Evolutionary conservation across 2,329 filamentous ascomycete genomes (phyloP).

Genomic region (Calonectria multiphialidica): DNA sequence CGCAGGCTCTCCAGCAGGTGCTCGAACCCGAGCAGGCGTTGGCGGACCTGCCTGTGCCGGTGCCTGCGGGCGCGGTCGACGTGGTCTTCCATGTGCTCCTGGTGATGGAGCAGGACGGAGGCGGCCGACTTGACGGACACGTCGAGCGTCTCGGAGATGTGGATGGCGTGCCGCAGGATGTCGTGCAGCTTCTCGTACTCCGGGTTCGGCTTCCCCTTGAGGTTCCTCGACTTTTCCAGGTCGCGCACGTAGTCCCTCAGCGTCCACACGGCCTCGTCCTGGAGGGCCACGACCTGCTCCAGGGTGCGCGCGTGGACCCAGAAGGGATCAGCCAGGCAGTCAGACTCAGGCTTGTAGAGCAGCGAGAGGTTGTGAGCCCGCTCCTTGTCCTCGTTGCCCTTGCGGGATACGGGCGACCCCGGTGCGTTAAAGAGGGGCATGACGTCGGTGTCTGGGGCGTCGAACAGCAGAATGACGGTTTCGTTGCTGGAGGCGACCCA

Average conservation of each 20-base stretch:
- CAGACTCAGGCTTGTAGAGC: background rate
- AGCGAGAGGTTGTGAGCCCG: background rate
- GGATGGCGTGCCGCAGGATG: slow-evolving; percentile 57
- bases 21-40: slow-evolving; percentile 48
- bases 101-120: slow-evolving; percentile 49
- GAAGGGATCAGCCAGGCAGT: background rate
- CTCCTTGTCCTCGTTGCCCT: background rate
- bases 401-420: no score
- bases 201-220: slow-evolving; percentile 40
- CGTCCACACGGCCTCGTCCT: slow-evolving; percentile 45
- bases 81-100: slow-evolving; percentile 22
- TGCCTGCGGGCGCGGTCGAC: slow-evolving; percentile 21
- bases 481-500: slow-evolving; percentile 2
- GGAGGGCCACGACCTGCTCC: background rate
- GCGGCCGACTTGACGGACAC: slow-evolving; percentile 48
- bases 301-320: slow-evolving; percentile 7
- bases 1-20: slow-evolving; percentile 50
- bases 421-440: background rate
- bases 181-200: slow-evolving; percentile 55
- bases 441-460: background rate
- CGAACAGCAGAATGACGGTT: slow-evolving; percentile 7
- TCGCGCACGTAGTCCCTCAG: slow-evolving; percentile 50
- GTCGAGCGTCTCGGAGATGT: slow-evolving; percentile 57
- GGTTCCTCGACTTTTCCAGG: slow-evolving; percentile 43
- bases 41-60: slow-evolving; percentile 34